Conservation (phyloP, 2,329 filamentous ascomycete genomes). For the Colletotrichum coccodes region DNA sequence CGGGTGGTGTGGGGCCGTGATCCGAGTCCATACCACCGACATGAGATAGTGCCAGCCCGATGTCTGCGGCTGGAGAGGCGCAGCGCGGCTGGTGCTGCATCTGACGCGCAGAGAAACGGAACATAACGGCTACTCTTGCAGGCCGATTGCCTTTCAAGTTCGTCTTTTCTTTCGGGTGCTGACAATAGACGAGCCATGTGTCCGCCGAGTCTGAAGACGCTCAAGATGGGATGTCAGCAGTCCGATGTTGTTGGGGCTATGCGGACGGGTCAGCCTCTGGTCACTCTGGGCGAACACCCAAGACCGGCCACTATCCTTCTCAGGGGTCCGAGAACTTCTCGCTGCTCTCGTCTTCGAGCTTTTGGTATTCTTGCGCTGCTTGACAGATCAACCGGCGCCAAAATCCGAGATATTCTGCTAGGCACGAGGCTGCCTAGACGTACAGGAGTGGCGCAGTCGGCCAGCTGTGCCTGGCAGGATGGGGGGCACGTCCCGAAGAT, state of each 20-base stretch:
- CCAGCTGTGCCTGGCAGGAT: conserved; percentile 1
- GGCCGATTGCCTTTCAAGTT: background rate
- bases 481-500: background rate
- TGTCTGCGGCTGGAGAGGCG: conserved; percentile 12
- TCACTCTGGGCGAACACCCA: background rate
- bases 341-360: background rate
- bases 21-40: background rate
- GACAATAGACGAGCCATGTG: conserved; percentile 5
- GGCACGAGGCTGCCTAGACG: conserved; percentile 10
- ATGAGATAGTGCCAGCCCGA: conserved; percentile 4
- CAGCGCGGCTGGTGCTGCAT: background rate
- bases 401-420: background rate
- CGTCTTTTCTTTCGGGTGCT: conserved; percentile 13
- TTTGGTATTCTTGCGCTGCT: background rate
- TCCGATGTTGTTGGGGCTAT: conserved; percentile 5
- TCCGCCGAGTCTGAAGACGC: background rate
- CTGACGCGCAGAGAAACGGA: background rate
- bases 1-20: conserved; percentile 14
- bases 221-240: background rate
- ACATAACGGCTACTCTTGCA: background rate
- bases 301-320: background rate
- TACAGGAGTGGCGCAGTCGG: conserved; percentile 9
- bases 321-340: background rate
- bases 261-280: background rate
- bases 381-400: background rate